A percentile compares a stretch with the other conserved stretches of the same genome.
Conservation (phyloP, 2,329 filamentous ascomycete genomes). For the Fusarium beomiforme region DNA sequence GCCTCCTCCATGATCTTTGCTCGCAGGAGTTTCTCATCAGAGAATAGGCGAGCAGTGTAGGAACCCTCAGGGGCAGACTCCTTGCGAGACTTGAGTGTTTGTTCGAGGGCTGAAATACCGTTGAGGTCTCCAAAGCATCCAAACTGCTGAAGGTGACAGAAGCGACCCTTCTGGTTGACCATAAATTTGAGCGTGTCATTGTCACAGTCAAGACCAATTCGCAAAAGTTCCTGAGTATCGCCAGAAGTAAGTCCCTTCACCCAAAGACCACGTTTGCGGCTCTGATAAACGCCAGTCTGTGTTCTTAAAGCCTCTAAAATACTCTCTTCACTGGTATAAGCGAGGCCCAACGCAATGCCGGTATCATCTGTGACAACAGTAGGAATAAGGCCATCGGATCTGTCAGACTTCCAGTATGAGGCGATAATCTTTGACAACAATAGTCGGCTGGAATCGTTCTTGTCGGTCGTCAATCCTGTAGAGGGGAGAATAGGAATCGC, state of each 20-base stretch:
- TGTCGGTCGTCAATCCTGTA: slow-evolving; percentile 73
- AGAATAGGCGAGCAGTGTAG: slow-evolving; percentile 93
- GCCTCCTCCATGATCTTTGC: slow-evolving; percentile 99
- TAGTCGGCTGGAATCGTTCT: slow-evolving; percentile 64
- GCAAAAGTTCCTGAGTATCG: slow-evolving; percentile 89
- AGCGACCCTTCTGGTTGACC: slow-evolving; percentile 88
- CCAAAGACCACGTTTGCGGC: slow-evolving; percentile 94
- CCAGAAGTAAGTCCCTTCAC: slow-evolving; percentile 96
- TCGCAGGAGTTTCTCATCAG: slow-evolving; percentile 85
- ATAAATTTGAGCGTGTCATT: slow-evolving; percentile 91
- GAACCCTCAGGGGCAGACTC: slow-evolving; percentile 85
- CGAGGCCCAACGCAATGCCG: slow-evolving; percentile 84
- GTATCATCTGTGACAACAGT: slow-evolving; percentile 92
- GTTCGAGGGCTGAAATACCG: slow-evolving; percentile 85
- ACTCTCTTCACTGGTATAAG: slow-evolving; percentile 94
- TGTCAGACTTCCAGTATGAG: slow-evolving; percentile 80
- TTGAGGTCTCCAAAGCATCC: slow-evolving; percentile 90
- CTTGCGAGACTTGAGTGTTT: slow-evolving; percentile 86
- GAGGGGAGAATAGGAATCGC: slow-evolving; percentile 82
- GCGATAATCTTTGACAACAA: slow-evolving; percentile 77
- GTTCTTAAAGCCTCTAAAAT: slow-evolving; percentile 86
- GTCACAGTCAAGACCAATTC: slow-evolving; percentile 90
- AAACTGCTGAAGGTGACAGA: slow-evolving; percentile 93
- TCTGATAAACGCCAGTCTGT: slow-evolving; percentile 87
- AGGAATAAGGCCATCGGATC: slow-evolving; percentile 83